Conservation (phyloP, 208 protist genomes). For the Herpetomonas tarakana region DNA sequence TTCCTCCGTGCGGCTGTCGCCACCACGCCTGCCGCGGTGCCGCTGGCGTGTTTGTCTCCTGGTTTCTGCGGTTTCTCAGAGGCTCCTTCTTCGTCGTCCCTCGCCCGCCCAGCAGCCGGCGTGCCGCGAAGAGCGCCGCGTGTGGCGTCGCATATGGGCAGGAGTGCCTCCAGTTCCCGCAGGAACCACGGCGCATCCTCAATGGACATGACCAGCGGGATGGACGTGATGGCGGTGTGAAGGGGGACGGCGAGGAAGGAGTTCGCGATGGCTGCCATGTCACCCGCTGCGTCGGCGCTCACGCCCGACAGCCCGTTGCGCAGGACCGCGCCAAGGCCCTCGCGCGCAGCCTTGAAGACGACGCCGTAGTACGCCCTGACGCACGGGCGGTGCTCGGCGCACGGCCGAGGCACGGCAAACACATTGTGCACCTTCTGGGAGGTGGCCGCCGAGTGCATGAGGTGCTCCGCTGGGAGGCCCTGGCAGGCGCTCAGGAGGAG, state of each 20-base stretch:
- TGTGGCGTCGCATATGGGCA: constrained; percentile 18
- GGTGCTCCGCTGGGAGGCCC: constrained; percentile 9
- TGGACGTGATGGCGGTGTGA: constrained; percentile 64
- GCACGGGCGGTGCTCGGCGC: constrained; percentile 17
- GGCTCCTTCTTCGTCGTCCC: no score
- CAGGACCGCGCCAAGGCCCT: constrained; percentile 17
- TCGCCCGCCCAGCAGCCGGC: no score
- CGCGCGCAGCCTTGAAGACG: constrained; percentile 25
- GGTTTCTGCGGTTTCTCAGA: neutral
- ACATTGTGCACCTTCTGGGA: neutral
- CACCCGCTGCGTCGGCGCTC: constrained; percentile 2
- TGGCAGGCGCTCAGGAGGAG: constrained; percentile 67
- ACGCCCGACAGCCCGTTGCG: neutral
- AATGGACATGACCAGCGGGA: constrained; percentile 54
- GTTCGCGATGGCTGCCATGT: constrained; percentile 14
- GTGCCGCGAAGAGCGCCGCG: neutral
- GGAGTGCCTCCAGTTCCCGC: constrained; percentile 32
- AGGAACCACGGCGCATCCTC: constrained; percentile 70
- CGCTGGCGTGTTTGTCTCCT: constrained; percentile 1
- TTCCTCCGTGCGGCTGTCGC: neutral
- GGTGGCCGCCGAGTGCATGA: neutral
- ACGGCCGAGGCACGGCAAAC: constrained; percentile 1
- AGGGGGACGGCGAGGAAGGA: constrained; percentile 54
- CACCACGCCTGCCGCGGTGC: neutral
- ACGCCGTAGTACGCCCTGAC: constrained; percentile 31